Evolutionary conservation across 225 moss, liverwort and hornwort species (phyloP).

Genomic region (Physcomitrellopsis africana): DNA sequence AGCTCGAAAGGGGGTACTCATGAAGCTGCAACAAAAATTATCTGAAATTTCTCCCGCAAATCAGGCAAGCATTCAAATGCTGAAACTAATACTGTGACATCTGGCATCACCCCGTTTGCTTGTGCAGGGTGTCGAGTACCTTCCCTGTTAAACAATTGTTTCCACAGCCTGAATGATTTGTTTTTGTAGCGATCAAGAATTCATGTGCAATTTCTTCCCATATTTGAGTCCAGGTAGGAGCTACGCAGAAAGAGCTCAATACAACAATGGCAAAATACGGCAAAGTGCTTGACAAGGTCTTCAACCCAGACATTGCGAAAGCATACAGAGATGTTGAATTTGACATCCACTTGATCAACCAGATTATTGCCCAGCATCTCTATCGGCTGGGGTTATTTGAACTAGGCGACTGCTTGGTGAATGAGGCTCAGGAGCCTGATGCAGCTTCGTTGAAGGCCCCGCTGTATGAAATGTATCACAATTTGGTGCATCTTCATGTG

Average conservation of each 20-base stretch:
- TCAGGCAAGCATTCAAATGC: conserved; percentile 36
- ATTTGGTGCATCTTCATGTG: conserved; percentile 74
- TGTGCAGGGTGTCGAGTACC: conserved; percentile 1
- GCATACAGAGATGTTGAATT: conserved; percentile 93
- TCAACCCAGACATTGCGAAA: conserved; percentile 84
- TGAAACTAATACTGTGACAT: background rate
- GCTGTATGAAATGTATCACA: conserved; percentile 94
- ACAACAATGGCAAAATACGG: conserved; percentile 87
- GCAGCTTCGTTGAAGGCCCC: conserved; percentile 78
- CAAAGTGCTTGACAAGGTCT: conserved; percentile 82
- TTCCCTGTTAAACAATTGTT: conserved; percentile 20
- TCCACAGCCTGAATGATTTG: conserved; percentile 5
- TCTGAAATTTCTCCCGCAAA: conserved; percentile 74
- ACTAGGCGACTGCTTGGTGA: conserved; percentile 92
- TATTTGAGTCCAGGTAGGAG: conserved; percentile 54
- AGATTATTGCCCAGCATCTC: conserved; percentile 94
- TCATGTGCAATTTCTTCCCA: too few relatives aligned
- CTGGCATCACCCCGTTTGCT: conserved; percentile 5
- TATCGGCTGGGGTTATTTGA: conserved; percentile 95
- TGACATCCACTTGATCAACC: conserved; percentile 79
- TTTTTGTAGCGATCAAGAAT: too few relatives aligned
- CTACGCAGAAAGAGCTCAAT: conserved; percentile 87
- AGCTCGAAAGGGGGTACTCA: conserved; percentile 66
- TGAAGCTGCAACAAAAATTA: conserved; percentile 74
- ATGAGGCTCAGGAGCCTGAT: conserved; percentile 73